Conservation (phyloP, 2,329 filamentous ascomycete species). For the Aspergillus ochraceoroseus region DNA sequence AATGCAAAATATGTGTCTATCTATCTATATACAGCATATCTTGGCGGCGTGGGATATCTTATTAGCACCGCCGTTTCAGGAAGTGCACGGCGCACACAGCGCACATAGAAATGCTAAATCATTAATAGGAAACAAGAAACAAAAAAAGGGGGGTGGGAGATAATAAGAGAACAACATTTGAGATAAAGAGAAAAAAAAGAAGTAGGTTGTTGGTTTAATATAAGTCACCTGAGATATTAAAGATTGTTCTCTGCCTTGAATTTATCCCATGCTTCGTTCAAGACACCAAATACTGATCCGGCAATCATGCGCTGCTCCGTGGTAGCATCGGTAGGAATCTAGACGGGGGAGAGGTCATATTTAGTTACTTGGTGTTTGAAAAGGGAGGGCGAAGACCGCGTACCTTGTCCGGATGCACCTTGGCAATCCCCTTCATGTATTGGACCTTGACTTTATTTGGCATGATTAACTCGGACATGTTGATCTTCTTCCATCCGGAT, state of each 20-base stretch:
- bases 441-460: slow-evolving; percentile 92
- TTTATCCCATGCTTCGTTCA: slow-evolving; percentile 66
- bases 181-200: neutral
- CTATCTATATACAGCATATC: slow-evolving; percentile 16
- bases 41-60: slow-evolving; percentile 3
- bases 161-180: neutral
- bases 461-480: slow-evolving; percentile 86
- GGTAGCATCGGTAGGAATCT: slow-evolving; percentile 60
- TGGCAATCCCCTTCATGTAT: slow-evolving; percentile 99
- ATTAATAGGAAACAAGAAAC: neutral
- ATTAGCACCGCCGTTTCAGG: neutral
- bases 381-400: slow-evolving; percentile 28
- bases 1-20: slow-evolving; percentile 8
- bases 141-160: neutral
- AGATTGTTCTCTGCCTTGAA: slow-evolving; percentile 61
- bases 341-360: neutral
- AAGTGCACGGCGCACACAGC: too few relatives aligned
- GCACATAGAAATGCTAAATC: neutral
- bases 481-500: slow-evolving; percentile 94
- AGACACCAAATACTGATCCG: slow-evolving; percentile 58
- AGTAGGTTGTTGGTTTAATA: too few relatives aligned
- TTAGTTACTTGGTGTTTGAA: slow-evolving; percentile 4
- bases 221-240: too few relatives aligned
- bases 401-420: slow-evolving; percentile 98
- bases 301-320: slow-evolving; percentile 65